Percentiles rank a stretch among this genome's conserved stretches.
phyloP scores from a whole-genome alignment of 75 land plant genomes.

The Cryptomeria japonica region DNA sequence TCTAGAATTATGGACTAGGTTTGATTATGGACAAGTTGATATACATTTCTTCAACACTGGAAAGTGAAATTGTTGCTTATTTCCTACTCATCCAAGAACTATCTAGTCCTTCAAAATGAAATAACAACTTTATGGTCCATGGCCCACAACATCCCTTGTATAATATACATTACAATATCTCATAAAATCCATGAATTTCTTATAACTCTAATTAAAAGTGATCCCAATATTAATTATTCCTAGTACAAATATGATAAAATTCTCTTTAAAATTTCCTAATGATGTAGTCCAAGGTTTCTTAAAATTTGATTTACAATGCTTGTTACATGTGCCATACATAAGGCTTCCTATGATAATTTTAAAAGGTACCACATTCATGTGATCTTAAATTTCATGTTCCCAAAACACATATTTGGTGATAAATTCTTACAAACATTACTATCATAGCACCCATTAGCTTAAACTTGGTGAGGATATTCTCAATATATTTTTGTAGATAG shows the following conservation, averaged over 20 bases:
- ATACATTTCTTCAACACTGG: neutral
- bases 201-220: neutral
- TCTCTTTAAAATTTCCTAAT: neutral
- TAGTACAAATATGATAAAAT: neutral
- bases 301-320: neutral
- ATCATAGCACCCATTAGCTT: neutral
- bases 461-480: neutral
- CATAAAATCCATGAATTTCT: neutral
- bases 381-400: neutral
- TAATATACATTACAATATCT: neutral
- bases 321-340: neutral
- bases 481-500: too few species aligned
- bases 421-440: neutral
- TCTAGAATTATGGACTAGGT: neutral
- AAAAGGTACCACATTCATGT: neutral
- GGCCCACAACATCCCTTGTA: too few species aligned
- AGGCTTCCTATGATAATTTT: neutral
- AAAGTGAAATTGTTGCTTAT: neutral
- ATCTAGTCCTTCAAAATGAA: neutral
- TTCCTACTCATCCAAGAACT: neutral
- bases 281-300: neutral
- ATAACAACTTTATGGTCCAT: too few species aligned
- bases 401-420: neutral
- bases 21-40: neutral
- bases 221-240: neutral